phyloP scores from a whole-genome alignment of 306 rosid species.

The Begonia fuchsioides region DNA sequence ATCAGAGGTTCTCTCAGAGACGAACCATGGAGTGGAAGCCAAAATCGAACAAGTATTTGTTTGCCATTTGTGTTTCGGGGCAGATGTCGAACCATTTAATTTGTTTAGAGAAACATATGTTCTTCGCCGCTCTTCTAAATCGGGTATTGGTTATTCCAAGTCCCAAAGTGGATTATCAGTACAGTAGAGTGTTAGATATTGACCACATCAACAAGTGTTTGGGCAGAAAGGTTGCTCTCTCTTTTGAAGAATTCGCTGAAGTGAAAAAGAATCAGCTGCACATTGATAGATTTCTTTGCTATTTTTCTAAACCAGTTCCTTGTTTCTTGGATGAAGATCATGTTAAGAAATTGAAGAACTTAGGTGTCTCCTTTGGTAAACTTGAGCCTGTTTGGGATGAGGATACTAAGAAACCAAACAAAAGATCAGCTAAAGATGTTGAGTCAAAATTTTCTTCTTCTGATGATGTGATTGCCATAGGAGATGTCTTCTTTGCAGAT shows the following conservation, averaged over 20 bases:
- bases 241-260: constrained; percentile 58
- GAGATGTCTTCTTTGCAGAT: constrained; percentile 78
- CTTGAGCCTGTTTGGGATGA: constrained; percentile 64
- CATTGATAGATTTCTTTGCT: constrained; percentile 57
- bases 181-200: constrained; percentile 60
- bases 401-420: constrained; percentile 45
- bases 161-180: constrained; percentile 55
- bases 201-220: constrained; percentile 66
- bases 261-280: constrained; percentile 59
- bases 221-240: constrained; percentile 62
- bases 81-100: constrained; percentile 95
- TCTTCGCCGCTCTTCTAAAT: constrained; percentile 71
- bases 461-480: constrained; percentile 81
- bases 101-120: constrained; percentile 91
- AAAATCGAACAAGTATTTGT: constrained; percentile 38
- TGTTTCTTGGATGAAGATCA: constrained; percentile 64
- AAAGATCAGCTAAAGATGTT: constrained; percentile 59
- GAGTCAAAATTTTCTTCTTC: constrained; percentile 37
- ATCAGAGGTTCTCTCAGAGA: constrained; percentile 41
- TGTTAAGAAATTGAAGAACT: constrained; percentile 43
- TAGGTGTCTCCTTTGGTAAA: constrained; percentile 55
- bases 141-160: constrained; percentile 81
- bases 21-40: constrained; percentile 82
- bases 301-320: constrained; percentile 56
- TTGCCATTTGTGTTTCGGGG: constrained; percentile 78